phyloP scores from a whole-genome alignment of 495 filamentous ascomycete species.

The Penicilliopsis zonata region DNA sequence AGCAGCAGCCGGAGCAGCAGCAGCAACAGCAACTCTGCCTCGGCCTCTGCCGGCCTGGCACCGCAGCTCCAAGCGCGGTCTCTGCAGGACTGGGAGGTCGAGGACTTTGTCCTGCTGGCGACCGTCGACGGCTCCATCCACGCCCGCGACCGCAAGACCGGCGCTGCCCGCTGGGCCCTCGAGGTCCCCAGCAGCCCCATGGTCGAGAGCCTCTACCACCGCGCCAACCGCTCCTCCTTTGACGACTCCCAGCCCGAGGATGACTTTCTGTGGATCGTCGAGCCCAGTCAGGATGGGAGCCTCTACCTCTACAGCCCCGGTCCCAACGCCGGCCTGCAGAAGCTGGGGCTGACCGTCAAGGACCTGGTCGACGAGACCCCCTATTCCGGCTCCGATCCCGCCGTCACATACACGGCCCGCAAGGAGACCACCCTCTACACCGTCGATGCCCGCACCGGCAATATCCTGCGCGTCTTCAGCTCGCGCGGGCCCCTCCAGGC shows the following conservation, averaged over 20 bases:
- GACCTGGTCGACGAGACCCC: slow-evolving; percentile 60
- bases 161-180: slow-evolving; percentile 70
- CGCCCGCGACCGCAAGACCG: slow-evolving; percentile 81
- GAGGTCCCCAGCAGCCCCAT: slow-evolving; percentile 67
- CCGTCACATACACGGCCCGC: slow-evolving; percentile 67
- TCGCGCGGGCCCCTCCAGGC: slow-evolving; percentile 39
- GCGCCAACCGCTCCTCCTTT: slow-evolving; percentile 50
- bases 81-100: slow-evolving; percentile 97
- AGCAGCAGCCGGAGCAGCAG: slow-evolving; percentile 41
- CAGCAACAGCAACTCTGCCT: background rate
- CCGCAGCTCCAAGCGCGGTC: slow-evolving; percentile 83
- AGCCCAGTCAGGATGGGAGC: slow-evolving; percentile 76
- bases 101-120: slow-evolving; percentile 99
- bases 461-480: slow-evolving; percentile 53
- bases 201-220: slow-evolving; percentile 80
- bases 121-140: slow-evolving; percentile 96
- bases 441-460: slow-evolving; percentile 73
- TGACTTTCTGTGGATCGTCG: slow-evolving; percentile 91
- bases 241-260: slow-evolving; percentile 52
- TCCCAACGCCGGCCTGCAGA: slow-evolving; percentile 45
- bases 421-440: slow-evolving; percentile 75
- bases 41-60: slow-evolving; percentile 53
- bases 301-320: slow-evolving; percentile 77
- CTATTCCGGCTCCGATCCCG: slow-evolving; percentile 51
- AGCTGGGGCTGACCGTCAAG: slow-evolving; percentile 65